Evolutionary conservation across 495 filamentous ascomycete species (phyloP).

Genomic region (Hyaloscypha hepaticicola): DNA sequence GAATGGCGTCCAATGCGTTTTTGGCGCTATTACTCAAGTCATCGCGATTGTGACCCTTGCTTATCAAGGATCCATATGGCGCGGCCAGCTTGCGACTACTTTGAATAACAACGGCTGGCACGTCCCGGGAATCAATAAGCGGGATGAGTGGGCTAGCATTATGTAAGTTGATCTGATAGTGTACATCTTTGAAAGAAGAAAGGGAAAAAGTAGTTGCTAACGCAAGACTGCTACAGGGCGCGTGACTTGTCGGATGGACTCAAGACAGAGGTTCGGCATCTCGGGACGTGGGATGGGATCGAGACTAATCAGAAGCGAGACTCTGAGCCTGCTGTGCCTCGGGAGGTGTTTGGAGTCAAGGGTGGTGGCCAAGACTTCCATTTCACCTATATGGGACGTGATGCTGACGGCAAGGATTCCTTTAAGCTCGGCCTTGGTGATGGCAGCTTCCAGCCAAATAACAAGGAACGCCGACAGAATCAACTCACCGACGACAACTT

Average conservation of each 20-base stretch:
- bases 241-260: conserved; percentile 9
- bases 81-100: too few species aligned
- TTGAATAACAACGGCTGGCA: too few species aligned
- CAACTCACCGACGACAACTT: conserved; percentile 2
- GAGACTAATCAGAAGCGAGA: conserved; percentile 7
- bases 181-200: too few species aligned
- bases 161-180: too few species aligned
- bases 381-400: conserved; percentile 7
- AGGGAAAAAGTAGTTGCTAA: too few species aligned
- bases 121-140: too few species aligned
- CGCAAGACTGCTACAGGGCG: neutral
- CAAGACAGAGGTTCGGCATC: conserved; percentile 1
- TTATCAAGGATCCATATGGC: too few species aligned
- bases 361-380: conserved; percentile 4
- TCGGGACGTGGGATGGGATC: conserved; percentile 5
- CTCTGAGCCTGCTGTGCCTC: conserved; percentile 1
- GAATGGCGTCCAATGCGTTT: conserved; percentile 7
- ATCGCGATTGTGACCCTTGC: too few species aligned
- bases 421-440: conserved; percentile 8
- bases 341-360: conserved; percentile 6
- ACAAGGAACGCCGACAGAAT: conserved; percentile 1
- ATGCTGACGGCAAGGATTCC: conserved; percentile 7
- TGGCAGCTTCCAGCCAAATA: conserved; percentile 6
- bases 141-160: too few species aligned
- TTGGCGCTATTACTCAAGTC: conserved; percentile 3